Base-by-base conservation (phyloP, 352 stramenopile species). In the Globisporangium iwayamae region DNA sequence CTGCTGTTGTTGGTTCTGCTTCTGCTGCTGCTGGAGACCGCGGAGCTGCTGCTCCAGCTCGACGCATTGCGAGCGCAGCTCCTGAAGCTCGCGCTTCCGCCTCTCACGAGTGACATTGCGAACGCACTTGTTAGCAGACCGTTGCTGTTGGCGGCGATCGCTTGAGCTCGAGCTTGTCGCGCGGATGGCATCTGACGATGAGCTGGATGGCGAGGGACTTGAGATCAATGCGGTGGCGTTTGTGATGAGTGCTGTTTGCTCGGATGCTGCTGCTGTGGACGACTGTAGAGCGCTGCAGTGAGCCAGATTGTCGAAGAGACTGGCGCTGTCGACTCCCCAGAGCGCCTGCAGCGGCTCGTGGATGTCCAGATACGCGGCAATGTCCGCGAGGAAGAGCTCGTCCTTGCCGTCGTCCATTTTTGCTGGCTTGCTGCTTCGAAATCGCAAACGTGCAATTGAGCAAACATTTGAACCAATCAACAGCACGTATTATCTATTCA, bases 91-190 rank as follows among this genome's bases (percentile, higher is more conserved):
- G 16, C 47, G 36, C 22, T 58, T 47, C 14, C 34, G 47, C 0
- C 50, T 22, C 48, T 65, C 59, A 13, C 50, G 34, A 8, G 59
- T 58, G 22, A 43, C 48, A 28, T 57, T 57, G 7, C 47, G 59
- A 2, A 41, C 18, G 20, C 13, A n/a, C 20, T 16, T 50, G 36
- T 36, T 47, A 0, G 4, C 28, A 2, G 10, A 11, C 22, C 4
- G 20, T 4, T 18, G 54, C 1, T 50, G 20, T 4, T 51, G 36
- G 2, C 25, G 39, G 14, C 10, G 9, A 16, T n/a, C 14, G 14
- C 54, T 50, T 22, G 28, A 46, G 39, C 38, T 60, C 34, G 11
- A n/a, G 41, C 34, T n/a, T 14, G 20, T 34, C 14, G 13, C 20
- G 38, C 11, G n/a, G 13, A 13, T 56, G 50, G 4, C 4, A 9